These are phyloP conservation scores for Galerina sulciceps DNA, from an alignment of 768 basidiomycete genomes.

Conservation along the genomic window DNA sequence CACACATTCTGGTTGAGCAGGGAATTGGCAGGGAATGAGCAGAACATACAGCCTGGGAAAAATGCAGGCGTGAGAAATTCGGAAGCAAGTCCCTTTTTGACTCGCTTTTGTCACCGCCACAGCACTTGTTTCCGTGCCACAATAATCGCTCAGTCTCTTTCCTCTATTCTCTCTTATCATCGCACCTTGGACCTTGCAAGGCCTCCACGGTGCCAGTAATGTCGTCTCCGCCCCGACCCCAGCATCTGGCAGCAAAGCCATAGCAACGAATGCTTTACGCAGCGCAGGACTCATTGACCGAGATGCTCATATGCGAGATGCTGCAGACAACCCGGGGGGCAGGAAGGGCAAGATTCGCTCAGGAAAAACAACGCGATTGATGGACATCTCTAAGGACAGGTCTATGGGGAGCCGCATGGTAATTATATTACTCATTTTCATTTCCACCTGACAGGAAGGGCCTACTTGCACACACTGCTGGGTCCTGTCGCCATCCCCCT, in stretches of 20 bases:
- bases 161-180: not conserved
- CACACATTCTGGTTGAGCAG: too few species aligned
- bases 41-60: constrained; percentile 26
- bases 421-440: constrained; percentile 56
- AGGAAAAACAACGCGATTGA: constrained; percentile 57
- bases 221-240: constrained; percentile 50
- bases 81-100: constrained; percentile 33
- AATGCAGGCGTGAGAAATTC: constrained; percentile 29
- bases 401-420: constrained; percentile 60
- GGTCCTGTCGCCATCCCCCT: constrained; percentile 43
- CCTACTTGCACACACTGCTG: constrained; percentile 30
- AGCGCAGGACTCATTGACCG: constrained; percentile 78
- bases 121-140: constrained; percentile 21
- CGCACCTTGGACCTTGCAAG: constrained; percentile 13
- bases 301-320: constrained; percentile 77
- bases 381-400: constrained; percentile 63
- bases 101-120: constrained; percentile 35
- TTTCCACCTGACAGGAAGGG: constrained; percentile 34
- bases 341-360: constrained; percentile 72
- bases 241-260: constrained; percentile 56
- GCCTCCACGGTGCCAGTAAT: constrained; percentile 13
- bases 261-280: constrained; percentile 67
- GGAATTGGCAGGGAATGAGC: too few species aligned
- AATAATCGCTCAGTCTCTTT: constrained; percentile 6
- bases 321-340: constrained; percentile 70